Base-by-base conservation (phyloP, 331 rosid species). In the Malus hybrid region DNA sequence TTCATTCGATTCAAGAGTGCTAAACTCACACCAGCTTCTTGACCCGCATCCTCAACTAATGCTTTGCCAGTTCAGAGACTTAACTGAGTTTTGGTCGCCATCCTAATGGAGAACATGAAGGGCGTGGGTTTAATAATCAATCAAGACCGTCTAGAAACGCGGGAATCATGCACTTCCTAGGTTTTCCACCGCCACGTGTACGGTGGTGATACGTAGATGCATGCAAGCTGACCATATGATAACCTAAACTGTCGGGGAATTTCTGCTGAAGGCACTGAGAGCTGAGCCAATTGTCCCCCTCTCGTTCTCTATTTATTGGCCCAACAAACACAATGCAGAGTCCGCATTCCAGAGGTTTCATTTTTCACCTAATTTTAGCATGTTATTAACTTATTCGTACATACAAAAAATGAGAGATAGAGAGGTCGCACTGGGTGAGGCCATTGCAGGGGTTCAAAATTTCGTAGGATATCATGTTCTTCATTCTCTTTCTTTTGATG, bases 221-320 rank as follows among this genome's bases (percentile, higher is more conserved):
- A 7, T 50, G 63, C 13, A 57, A 57, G 6, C 62, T n/a, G 27
- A 56, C 28, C 7, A n/a, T 56, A 20, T 48, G 22, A 22, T 20
- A 12, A 57, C 13, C 13, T 18, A 22, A 10, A 33, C 64, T 34
- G 64, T 28, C 27, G 78, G 60, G 65, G 55, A 76, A 79, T 73
- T 67, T 66, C 74, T 70, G 79, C 52, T 46, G 73, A 36, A 48
- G 81, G 46, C 59, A 66, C 68, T 77, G 76, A 78, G 81, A 80
- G 70, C 42, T 57, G 80, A 55, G 76, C 73, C 19, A 46, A 46
- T 39, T 80, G 79, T 79, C 78, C 36, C 27, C 79, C 69, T 50
- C 11, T 36, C 44, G 44, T 36, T 36, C 44, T 36, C 44, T 36
- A 36, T 9, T 36, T 36, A 9, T 36, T 36, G 11, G 44, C 11